Evolutionary conservation across 495 filamentous ascomycete genomes (phyloP), one percentile per base, ranked within the genome.

Genomic region (Penicillium samsonianum): DNA sequence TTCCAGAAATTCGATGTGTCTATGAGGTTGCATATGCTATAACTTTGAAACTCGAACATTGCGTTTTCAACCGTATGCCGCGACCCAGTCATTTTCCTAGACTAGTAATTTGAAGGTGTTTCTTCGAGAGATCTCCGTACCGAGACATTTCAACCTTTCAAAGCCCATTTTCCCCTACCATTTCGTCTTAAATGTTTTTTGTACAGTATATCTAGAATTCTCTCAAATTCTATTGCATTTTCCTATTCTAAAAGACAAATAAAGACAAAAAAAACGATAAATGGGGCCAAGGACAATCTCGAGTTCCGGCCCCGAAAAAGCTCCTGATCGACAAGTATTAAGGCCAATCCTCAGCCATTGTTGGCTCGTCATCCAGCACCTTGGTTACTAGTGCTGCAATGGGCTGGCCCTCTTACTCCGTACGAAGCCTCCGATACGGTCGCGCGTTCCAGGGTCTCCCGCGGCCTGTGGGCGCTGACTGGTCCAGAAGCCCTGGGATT

Each of bases 41-140:
- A 30, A 42, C 50, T 53, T 53, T 40, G 53, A 55, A 55, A 55
- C 53, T 47, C 37, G 26, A 43, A 53, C 12, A 10, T 66, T 58
- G 57, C 48, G 59, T 62, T 62, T 57, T 61, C 51, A 50, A 63
- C 59, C 38, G 60, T 61, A 53, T 51, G 61, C 50, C 66, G 66
- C 66, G 66, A 68, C 64, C 66, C 66, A 68, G 66, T 69, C 66
- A 67, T 69, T 69, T 68, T 57, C 41, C 61, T 51, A 31, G 16
- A 42, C 50, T 53, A 53, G 50, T 53, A 53, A 42, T 53, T 53
- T 53, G 50, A 52, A 47, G 44, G 25, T 10, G 25, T 17, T 62
- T 53, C 60, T 54, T 22, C 17, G n/a, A n/a, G n/a, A n/a, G 17
- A 61, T 58, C 52, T 60, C 38, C 46, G 42, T 30, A 54, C 50